Evolutionary conservation across 306 rosid genomes (phyloP).

Genomic region (Dalbergia cochinchinensis): DNA sequence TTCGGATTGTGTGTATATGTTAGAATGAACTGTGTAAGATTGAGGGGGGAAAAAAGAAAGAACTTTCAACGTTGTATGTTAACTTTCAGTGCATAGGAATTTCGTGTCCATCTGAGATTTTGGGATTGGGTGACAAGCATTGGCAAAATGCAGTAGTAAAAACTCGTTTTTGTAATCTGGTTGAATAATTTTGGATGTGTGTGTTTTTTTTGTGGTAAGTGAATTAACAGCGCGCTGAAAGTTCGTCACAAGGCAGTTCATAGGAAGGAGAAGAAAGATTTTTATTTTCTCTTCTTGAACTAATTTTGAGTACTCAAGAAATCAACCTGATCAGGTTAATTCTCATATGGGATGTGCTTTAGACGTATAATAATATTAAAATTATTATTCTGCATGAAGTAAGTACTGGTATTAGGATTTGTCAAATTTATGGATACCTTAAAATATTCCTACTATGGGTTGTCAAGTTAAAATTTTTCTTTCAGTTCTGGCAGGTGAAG

Average conservation of each 20-base stretch:
- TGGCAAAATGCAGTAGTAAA: not conserved
- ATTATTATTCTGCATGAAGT: not conserved
- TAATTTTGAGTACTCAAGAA: constrained; percentile 5
- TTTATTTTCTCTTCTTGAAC: not conserved
- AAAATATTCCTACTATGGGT: constrained; percentile 4
- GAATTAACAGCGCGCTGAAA: constrained; percentile 17
- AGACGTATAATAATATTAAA: not conserved
- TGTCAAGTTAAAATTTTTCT: constrained; percentile 26
- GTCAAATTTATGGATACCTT: not conserved
- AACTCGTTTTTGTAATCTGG: not conserved
- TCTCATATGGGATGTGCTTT: not conserved
- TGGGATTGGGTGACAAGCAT: constrained; percentile 5
- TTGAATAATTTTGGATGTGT: not conserved
- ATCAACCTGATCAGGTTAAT: constrained; percentile 20
- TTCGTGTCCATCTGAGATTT: not conserved
- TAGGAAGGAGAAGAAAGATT: not conserved
- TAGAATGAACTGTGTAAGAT: not conserved
- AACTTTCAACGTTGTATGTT: not conserved
- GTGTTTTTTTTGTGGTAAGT: no score
- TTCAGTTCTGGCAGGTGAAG: constrained; percentile 47
- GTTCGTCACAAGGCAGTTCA: not conserved
- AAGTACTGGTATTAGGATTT: constrained; percentile 12
- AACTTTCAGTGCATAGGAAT: not conserved
- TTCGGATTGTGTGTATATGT: constrained; percentile 35
- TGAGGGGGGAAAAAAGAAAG: no score